Conservation (phyloP, 2,329 filamentous ascomycete genomes). For the Trichoderma koningiopsis region DNA sequence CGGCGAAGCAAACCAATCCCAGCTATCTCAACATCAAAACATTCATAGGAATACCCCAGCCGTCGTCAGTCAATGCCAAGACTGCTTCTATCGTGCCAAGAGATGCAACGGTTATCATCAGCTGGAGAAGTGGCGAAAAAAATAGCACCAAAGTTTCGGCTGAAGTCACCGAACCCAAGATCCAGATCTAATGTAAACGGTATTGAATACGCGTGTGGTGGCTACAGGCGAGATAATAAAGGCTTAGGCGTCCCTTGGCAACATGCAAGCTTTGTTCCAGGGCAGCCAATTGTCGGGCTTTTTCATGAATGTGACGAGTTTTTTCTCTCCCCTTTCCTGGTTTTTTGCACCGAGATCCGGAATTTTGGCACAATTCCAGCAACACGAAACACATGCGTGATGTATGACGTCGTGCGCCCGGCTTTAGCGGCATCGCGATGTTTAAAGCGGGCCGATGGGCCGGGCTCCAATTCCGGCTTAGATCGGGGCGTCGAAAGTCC, state of each 20-base stretch:
- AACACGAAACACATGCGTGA: not conserved
- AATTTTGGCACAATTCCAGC: not conserved
- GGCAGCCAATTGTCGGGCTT: not conserved
- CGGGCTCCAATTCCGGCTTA: not conserved
- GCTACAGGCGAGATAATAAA: not conserved
- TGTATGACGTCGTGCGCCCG: slow-evolving; percentile 10
- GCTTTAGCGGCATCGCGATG: slow-evolving; percentile 16
- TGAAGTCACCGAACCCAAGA: not conserved
- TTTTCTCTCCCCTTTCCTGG: slow-evolving; percentile 1
- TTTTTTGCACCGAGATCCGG: not conserved
- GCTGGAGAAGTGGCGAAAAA: not conserved
- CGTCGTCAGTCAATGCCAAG: not conserved
- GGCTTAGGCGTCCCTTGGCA: not conserved
- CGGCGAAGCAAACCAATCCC: not conserved
- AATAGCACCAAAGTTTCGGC: not conserved
- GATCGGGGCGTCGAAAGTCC: not conserved
- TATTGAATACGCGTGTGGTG: not conserved
- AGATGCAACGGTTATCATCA: not conserved
- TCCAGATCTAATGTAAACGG: not conserved
- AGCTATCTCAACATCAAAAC: not conserved
- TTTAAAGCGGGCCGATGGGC: slow-evolving; percentile 8
- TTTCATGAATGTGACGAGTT: not conserved
- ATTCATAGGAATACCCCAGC: not conserved
- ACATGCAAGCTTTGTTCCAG: not conserved
- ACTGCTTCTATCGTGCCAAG: not conserved